Base-by-base conservation (phyloP, 2,329 filamentous ascomycete genomes). In the Stagonosporopsis cucurbitacearum region DNA sequence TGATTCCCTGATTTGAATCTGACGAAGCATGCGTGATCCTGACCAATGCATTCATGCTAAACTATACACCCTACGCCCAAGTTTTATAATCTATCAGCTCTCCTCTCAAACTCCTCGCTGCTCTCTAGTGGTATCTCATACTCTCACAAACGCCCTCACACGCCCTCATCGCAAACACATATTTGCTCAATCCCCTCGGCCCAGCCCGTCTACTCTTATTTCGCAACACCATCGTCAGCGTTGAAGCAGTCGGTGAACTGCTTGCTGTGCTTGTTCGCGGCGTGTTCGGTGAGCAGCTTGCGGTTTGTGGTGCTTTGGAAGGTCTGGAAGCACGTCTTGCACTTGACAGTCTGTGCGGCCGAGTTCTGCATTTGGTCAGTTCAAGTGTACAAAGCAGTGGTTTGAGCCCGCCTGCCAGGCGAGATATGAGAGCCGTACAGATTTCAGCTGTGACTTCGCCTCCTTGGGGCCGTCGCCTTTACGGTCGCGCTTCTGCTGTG, bases 261-360 rank as follows among this genome's bases (percentile, higher is more conserved):
- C 80, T 91, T 91, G 80, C 78, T 87, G 80, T 93, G 90, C 82
- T 91, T 92, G 78, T 91, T 91, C 62, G 78, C 73, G 59, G 89
- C 88, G 75, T 93, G 90, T 70, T 89, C 86, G 57, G 82, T 84
- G 60, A 92, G 84, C 60, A 88, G 86, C 68, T 88, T 88, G 59
- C 83, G 86, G 72, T 88, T 88, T 58, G 88, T 88, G 32, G 90
- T 93, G 81, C 88, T 88, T 66, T 92, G 83, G 80, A 93, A 92
- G 26, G 88, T 90, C 66, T 88, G 84, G 78, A 87, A 89, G 88
- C 90, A 93, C 69, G 86, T 81, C 64, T 84, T 79, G 83, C 90
- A 93, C 77, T 91, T 88, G 76, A 92, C 90, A 71, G 84, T 87
- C 81, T 87, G 89, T 57, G 90, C 89, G 65, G 87, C 81, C 66